A percentile compares a stretch with the other conserved stretches of the same genome.
phyloP scores from a whole-genome alignment of 2,329 filamentous ascomycete species.

The Neocatenulostroma microsporum region DNA sequence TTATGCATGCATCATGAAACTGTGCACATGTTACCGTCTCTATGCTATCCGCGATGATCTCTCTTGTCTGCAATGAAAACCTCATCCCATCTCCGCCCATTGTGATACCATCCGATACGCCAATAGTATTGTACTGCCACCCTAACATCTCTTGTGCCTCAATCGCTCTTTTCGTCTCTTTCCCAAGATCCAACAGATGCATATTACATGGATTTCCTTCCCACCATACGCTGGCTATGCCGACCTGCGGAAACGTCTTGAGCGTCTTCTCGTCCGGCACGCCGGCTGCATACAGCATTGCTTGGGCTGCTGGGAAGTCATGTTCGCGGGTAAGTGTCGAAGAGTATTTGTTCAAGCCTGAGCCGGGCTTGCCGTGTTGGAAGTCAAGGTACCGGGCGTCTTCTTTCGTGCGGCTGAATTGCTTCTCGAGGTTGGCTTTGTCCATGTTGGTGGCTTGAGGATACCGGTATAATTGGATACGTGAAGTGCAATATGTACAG shows the following conservation, averaged over 20 bases:
- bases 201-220: conserved; percentile 77
- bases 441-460: conserved; percentile 26
- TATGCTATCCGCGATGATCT: conserved; percentile 90
- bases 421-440: conserved; percentile 28
- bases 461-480: not conserved
- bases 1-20: conserved; percentile 86
- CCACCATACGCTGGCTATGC: conserved; percentile 92
- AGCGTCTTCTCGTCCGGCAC: conserved; percentile 76
- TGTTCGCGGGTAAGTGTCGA: conserved; percentile 72
- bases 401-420: conserved; percentile 30
- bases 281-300: conserved; percentile 91
- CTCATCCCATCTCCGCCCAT: conserved; percentile 96
- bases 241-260: conserved; percentile 85
- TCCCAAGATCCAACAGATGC: conserved; percentile 74
- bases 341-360: conserved; percentile 78
- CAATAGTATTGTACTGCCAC: conserved; percentile 88
- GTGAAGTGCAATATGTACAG: not conserved
- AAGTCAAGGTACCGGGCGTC: conserved; percentile 51
- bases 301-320: conserved; percentile 88
- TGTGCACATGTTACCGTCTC: conserved; percentile 90
- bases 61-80: conserved; percentile 81
- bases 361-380: conserved; percentile 45
- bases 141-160: conserved; percentile 78
- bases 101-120: conserved; percentile 84
- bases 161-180: conserved; percentile 75